These are phyloP conservation scores for Schizophyllum commune DNA, from an alignment of 1,284 basidiomycete genomes.

Conservation along the genomic window DNA sequence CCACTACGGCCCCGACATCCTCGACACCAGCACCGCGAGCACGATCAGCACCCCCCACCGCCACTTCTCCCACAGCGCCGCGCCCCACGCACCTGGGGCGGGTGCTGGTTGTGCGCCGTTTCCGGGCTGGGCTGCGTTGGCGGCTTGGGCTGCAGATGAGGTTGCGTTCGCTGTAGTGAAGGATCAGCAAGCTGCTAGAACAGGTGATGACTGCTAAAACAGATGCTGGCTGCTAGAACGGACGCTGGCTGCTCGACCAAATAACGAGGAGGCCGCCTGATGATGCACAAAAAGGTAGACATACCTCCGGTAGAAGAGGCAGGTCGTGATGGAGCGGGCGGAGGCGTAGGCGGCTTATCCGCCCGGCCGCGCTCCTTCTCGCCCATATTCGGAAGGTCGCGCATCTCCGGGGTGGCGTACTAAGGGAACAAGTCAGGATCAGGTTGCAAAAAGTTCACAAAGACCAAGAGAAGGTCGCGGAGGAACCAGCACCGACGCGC, in stretches of 20 bases:
- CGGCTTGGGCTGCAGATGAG: neutral
- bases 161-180: neutral
- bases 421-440: slow-evolving; percentile 59
- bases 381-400: slow-evolving; percentile 85
- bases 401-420: slow-evolving; percentile 48
- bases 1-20: slow-evolving; percentile 37
- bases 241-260: neutral
- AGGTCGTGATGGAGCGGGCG: slow-evolving; percentile 16
- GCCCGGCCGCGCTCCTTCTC: slow-evolving; percentile 56
- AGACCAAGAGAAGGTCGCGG: too few relatives aligned
- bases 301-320: slow-evolving; percentile 7
- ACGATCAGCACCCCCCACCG: slow-evolving; percentile 72
- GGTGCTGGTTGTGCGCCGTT: slow-evolving; percentile 13
- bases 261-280: neutral
- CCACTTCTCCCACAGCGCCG: slow-evolving; percentile 76
- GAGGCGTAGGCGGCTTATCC: slow-evolving; percentile 19
- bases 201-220: too few relatives aligned
- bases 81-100: slow-evolving; percentile 46
- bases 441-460: too few relatives aligned
- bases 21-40: slow-evolving; percentile 66
- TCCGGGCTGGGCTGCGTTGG: neutral
- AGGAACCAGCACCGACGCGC: too few relatives aligned
- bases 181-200: neutral
- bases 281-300: slow-evolving; percentile 5
- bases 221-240: too few relatives aligned